phyloP scores from a whole-genome alignment of 768 basidiomycete genomes.

The Asterophora parasitica region DNA sequence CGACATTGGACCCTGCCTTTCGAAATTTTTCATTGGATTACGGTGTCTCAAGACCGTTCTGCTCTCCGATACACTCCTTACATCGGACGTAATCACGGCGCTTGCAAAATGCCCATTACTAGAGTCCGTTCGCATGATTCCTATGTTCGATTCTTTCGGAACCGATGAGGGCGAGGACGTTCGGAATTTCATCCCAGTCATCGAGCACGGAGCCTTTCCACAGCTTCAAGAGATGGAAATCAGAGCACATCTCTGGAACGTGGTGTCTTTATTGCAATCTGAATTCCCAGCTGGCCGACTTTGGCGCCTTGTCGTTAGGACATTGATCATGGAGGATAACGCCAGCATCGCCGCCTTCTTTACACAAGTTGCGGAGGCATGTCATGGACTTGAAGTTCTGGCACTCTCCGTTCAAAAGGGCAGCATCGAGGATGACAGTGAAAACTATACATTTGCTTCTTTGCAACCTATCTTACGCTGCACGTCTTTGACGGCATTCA shows the following conservation, averaged over 20 bases:
- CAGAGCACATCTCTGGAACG: constrained; percentile 12
- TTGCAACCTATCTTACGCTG: constrained; percentile 9
- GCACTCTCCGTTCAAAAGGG: neutral
- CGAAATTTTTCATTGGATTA: constrained; percentile 7
- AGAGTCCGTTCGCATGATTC: constrained; percentile 4
- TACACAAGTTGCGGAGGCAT: constrained; percentile 3
- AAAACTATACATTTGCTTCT: constrained; percentile 3
- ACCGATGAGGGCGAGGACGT: neutral
- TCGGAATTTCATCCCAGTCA: constrained; percentile 12
- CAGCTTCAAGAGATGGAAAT: constrained; percentile 6
- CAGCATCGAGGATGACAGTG: neutral
- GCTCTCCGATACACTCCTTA: constrained; percentile 8
- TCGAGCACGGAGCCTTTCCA: constrained; percentile 8
- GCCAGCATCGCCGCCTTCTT: constrained; percentile 5
- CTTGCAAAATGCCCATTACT: constrained; percentile 9
- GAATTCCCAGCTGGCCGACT: constrained; percentile 8
- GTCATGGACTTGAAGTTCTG: constrained; percentile 7
- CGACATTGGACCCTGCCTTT: constrained; percentile 8
- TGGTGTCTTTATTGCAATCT: constrained; percentile 3
- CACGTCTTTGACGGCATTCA: constrained; percentile 4
- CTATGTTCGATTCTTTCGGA: neutral
- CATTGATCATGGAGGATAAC: constrained; percentile 3
- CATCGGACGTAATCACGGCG: constrained; percentile 12
- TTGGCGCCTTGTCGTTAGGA: constrained; percentile 3
- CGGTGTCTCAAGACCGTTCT: neutral